Conservation (phyloP, 78 protist species). For the Cavenderia fasciculata region DNA sequence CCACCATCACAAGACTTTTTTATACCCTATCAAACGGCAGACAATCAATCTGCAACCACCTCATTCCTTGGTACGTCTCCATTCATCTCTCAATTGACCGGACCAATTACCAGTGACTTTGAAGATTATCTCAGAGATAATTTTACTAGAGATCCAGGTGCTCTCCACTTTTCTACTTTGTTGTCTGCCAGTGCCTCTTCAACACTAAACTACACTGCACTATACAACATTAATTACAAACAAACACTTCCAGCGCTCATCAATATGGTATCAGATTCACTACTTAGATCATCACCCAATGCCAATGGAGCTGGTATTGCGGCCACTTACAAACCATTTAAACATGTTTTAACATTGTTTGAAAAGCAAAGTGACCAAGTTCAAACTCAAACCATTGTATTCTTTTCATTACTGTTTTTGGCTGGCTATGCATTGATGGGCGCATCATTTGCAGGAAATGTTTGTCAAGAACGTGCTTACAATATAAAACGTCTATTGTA, state of each 20-base stretch:
- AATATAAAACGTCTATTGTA: constrained; percentile 35
- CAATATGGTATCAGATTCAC: constrained; percentile 22
- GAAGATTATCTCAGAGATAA: constrained; percentile 10
- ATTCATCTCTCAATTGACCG: background rate
- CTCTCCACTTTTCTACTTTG: background rate
- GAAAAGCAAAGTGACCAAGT: background rate
- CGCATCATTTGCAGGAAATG: constrained; percentile 60
- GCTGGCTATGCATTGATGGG: constrained; percentile 66
- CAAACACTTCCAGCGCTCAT: constrained; percentile 38
- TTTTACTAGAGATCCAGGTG: background rate
- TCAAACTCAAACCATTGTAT: constrained; percentile 21
- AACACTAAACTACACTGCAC: background rate
- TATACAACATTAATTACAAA: constrained; percentile 3
- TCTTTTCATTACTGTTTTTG: constrained; percentile 26
- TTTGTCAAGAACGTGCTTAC: constrained; percentile 9
- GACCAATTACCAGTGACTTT: background rate
- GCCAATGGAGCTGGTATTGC: constrained; percentile 8
- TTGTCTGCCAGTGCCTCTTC: background rate
- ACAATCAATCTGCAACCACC: background rate
- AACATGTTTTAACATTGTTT: constrained; percentile 18
- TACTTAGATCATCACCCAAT: constrained; percentile 3
- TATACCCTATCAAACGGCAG: background rate
- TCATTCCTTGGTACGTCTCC: background rate
- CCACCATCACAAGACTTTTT: background rate
- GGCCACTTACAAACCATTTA: constrained; percentile 8